Evolutionary conservation across 305 asterid species (phyloP).

Genomic region (Rubia occidens): DNA sequence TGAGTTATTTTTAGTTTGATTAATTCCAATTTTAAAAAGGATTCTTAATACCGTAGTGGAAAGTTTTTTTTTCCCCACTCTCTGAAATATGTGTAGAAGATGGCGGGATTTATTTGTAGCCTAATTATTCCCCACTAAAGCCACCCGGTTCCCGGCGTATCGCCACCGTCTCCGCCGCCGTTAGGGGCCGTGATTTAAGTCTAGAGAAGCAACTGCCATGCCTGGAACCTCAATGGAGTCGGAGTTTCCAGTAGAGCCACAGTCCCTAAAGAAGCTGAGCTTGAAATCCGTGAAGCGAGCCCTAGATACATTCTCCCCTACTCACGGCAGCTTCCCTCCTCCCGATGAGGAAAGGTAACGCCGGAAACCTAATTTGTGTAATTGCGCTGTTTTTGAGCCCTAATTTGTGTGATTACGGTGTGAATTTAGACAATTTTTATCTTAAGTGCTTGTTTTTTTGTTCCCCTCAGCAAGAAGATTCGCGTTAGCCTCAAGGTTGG

Average conservation of each 20-base stretch:
- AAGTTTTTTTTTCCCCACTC: too few species aligned
- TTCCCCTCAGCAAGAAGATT: constrained; percentile 69
- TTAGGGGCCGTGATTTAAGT: not conserved
- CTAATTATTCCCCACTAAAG: not conserved
- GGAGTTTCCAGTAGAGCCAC: constrained; percentile 83
- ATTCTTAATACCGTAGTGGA: too few species aligned
- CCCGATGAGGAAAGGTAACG: constrained; percentile 64
- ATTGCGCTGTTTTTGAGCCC: not conserved
- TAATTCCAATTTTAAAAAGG: too few species aligned
- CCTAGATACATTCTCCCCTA: constrained; percentile 86
- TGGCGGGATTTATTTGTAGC: not conserved
- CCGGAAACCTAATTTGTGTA: not conserved
- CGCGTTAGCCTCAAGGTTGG: constrained; percentile 75
- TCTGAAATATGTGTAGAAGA: not conserved
- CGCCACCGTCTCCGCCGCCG: not conserved
- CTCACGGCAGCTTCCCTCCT: constrained; percentile 63
- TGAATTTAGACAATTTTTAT: too few species aligned
- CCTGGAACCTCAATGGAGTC: constrained; percentile 39
- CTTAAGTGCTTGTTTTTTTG: not conserved
- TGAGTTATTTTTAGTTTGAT: too few species aligned
- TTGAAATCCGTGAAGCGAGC: constrained; percentile 78
- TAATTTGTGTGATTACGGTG: not conserved
- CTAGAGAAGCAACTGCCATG: constrained; percentile 1
- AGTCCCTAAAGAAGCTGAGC: constrained; percentile 78
- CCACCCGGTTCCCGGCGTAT: not conserved